phyloP scores from a whole-genome alignment of 352 stramenopile species.

The Phytophthora sp. region DNA sequence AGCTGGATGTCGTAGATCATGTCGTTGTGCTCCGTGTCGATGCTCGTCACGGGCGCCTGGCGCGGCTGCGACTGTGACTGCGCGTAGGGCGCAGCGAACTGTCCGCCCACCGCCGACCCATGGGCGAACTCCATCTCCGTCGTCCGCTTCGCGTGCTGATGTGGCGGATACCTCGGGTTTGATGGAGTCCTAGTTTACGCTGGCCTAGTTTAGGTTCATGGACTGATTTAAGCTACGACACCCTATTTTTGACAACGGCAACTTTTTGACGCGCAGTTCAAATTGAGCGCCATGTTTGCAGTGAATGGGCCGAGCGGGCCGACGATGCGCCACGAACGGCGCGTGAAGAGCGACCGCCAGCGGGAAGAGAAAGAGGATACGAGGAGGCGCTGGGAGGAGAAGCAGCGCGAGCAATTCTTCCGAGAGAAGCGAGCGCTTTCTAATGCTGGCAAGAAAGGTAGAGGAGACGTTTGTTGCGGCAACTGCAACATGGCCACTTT shows the following conservation, averaged over 20 bases:
- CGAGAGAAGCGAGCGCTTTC: slow-evolving; percentile 12
- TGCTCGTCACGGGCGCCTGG: slow-evolving; percentile 56
- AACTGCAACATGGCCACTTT: slow-evolving; percentile 12
- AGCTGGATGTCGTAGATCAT: slow-evolving; percentile 92
- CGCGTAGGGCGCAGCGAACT: slow-evolving; percentile 15
- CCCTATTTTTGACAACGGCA: background rate
- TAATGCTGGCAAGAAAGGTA: background rate
- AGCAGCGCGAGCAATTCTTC: slow-evolving; percentile 58
- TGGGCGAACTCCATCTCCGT: slow-evolving; percentile 27
- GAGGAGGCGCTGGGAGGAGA: slow-evolving; percentile 25
- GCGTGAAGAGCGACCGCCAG: slow-evolving; percentile 41
- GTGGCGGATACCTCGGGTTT: too few species aligned
- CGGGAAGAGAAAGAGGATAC: slow-evolving; percentile 30
- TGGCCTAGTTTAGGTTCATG: too few species aligned
- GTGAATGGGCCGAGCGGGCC: slow-evolving; percentile 81
- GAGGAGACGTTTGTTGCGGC: background rate
- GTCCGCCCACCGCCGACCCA: slow-evolving; percentile 3
- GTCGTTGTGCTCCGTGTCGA: slow-evolving; percentile 90
- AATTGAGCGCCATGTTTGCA: too few species aligned
- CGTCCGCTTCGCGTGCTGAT: background rate
- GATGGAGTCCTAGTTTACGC: too few species aligned
- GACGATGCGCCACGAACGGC: slow-evolving; percentile 60
- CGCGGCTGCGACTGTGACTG: slow-evolving; percentile 31
- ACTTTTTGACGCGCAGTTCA: background rate
- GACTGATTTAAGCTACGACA: too few species aligned